A percentile compares a stretch with the other conserved stretches of the same genome.
phyloP scores from a whole-genome alignment of 768 basidiomycete genomes.

The Naganishia randhawae region DNA sequence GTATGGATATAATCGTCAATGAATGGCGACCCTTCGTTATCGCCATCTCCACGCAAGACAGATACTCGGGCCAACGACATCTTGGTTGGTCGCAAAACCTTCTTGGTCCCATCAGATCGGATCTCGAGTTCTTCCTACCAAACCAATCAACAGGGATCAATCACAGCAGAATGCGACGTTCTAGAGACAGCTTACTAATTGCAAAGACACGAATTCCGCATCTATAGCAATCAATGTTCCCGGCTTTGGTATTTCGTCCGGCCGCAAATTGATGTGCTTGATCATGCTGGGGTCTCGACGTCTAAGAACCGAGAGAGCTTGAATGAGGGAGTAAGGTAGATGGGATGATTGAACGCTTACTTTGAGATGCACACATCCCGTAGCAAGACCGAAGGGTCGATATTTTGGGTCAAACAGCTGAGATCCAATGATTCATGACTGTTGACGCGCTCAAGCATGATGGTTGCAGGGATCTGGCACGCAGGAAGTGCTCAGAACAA shows the following conservation, averaged over 20 bases:
- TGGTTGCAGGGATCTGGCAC: slow-evolving; percentile 71
- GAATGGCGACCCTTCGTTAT: slow-evolving; percentile 77
- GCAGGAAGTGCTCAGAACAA: neutral
- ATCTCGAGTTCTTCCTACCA: slow-evolving; percentile 87
- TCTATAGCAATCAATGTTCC: slow-evolving; percentile 92
- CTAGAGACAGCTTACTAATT: slow-evolving; percentile 61
- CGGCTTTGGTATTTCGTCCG: slow-evolving; percentile 73
- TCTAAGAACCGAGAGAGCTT: too few relatives aligned
- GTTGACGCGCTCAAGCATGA: slow-evolving; percentile 81
- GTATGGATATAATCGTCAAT: slow-evolving; percentile 98
- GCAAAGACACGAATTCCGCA: slow-evolving; percentile 95
- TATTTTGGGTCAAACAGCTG: slow-evolving; percentile 60
- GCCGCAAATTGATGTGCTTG: slow-evolving; percentile 70
- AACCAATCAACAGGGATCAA: neutral
- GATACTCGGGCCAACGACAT: slow-evolving; percentile 92
- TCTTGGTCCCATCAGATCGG: slow-evolving; percentile 89
- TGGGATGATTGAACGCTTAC: slow-evolving; percentile 60
- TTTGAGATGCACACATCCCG: slow-evolving; percentile 83
- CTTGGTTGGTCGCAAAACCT: slow-evolving; percentile 82
- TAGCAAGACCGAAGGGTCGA: slow-evolving; percentile 72
- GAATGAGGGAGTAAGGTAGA: too few relatives aligned
- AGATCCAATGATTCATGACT: slow-evolving; percentile 61
- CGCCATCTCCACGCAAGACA: slow-evolving; percentile 79
- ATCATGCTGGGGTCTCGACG: slow-evolving; percentile 52
- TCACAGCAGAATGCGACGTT: neutral